Percentiles rank a stretch among this genome's conserved stretches.
phyloP scores from a whole-genome alignment of 805 yeast species.

The Nematodospora valgi region DNA sequence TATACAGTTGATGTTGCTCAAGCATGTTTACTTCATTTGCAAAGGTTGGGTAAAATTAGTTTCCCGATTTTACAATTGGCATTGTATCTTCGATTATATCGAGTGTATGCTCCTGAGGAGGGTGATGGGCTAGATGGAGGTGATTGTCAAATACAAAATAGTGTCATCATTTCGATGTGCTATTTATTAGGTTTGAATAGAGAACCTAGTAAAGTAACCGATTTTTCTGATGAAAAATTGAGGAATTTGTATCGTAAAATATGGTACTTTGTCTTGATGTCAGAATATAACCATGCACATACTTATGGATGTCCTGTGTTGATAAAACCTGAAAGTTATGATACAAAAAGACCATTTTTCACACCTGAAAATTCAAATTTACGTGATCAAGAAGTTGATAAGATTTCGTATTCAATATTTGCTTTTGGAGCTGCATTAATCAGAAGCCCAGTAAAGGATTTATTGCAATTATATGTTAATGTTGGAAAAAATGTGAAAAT shows the following conservation, averaged over 20 bases:
- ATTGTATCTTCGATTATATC: conserved; percentile 25
- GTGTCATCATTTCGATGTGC: conserved; percentile 35
- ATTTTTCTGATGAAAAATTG: conserved; percentile 14
- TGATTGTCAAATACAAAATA: conserved; percentile 24
- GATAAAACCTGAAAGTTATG: conserved; percentile 38
- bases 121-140: conserved; percentile 42
- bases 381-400: conserved; percentile 33
- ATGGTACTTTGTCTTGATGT: conserved; percentile 22
- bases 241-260: conserved; percentile 25
- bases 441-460: conserved; percentile 22
- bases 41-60: conserved; percentile 35
- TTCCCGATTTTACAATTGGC: conserved; percentile 30
- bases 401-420: conserved; percentile 25
- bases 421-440: conserved; percentile 33
- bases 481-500: conserved; percentile 17
- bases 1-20: conserved; percentile 49
- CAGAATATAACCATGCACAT: conserved; percentile 41
- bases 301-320: conserved; percentile 44
- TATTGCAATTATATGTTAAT: conserved; percentile 19
- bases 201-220: conserved; percentile 32
- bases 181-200: conserved; percentile 36
- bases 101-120: conserved; percentile 36
- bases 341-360: conserved; percentile 39
- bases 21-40: conserved; percentile 54
- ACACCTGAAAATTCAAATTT: conserved; percentile 34